phyloP scores from a whole-genome alignment of 2,329 filamentous ascomycete species.

The Sporothrix globosa region DNA sequence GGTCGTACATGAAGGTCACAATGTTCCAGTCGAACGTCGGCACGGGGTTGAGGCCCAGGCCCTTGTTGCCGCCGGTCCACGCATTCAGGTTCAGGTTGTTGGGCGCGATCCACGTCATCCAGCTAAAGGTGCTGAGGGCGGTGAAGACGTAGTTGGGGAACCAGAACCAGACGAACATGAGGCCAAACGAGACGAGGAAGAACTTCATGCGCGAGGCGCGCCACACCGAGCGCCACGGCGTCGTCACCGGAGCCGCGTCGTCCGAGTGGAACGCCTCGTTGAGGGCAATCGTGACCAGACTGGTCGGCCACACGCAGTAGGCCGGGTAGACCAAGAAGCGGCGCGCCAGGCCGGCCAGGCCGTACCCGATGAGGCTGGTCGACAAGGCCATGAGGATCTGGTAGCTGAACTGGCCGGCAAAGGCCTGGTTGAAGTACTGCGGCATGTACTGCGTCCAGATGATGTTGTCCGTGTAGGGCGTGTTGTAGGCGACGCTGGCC shows the following conservation, averaged over 20 bases:
- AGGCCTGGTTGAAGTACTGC: conserved; percentile 43
- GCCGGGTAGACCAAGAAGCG: conserved; percentile 57
- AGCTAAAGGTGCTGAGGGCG: conserved; percentile 53
- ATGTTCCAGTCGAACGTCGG: conserved; percentile 50
- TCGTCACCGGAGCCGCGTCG: conserved; percentile 43
- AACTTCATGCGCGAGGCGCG: conserved; percentile 48
- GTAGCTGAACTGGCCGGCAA: conserved; percentile 53
- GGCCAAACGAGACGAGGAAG: conserved; percentile 49
- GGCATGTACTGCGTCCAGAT: conserved; percentile 52
- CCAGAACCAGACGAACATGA: conserved; percentile 58
- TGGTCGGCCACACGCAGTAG: conserved; percentile 56
- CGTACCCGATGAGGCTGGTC: conserved; percentile 60
- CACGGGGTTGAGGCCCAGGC: conserved; percentile 44
- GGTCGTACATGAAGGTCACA: conserved; percentile 29
- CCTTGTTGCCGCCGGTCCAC: conserved; percentile 44
- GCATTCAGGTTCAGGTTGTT: conserved; percentile 42
- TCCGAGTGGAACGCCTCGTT: conserved; percentile 53
- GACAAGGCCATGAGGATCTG: conserved; percentile 55
- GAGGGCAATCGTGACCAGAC: conserved; percentile 52
- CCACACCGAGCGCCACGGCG: conserved; percentile 44
- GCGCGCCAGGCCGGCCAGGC: conserved; percentile 55
- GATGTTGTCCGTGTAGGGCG: conserved; percentile 34
- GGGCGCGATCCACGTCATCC: conserved; percentile 59
- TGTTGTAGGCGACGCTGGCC: conserved; percentile 58
- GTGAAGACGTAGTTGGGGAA: conserved; percentile 55